phyloP scores from a whole-genome alignment of 768 basidiomycete species.

The Coprinellus aureogranulatus region DNA sequence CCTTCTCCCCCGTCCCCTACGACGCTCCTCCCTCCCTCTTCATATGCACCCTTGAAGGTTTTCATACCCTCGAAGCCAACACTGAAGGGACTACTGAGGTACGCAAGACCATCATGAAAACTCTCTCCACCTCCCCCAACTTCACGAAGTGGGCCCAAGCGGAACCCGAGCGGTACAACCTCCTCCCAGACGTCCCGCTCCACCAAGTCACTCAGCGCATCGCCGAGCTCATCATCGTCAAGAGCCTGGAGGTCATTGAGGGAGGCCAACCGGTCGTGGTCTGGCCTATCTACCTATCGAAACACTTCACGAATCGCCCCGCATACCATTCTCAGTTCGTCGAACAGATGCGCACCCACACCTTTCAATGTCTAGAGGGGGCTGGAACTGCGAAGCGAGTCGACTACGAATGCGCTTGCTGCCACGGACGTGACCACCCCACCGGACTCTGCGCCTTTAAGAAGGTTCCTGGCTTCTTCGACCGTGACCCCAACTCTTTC shows the following conservation, averaged over 20 bases:
- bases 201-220: neutral
- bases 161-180: neutral
- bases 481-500: neutral
- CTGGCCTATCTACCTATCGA: neutral
- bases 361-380: neutral
- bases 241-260: neutral
- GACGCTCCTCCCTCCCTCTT: neutral
- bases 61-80: neutral
- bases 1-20: neutral
- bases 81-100: no score
- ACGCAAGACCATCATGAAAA: no score
- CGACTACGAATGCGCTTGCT: neutral
- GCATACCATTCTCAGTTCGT: neutral
- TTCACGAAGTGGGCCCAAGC: no score
- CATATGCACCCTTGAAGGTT: neutral
- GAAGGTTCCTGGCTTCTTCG: neutral
- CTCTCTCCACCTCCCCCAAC: no score
- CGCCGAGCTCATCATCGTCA: neutral
- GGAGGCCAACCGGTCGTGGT: neutral
- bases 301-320: neutral
- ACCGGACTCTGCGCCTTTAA: neutral
- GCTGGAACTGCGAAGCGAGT: neutral
- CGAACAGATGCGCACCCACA: neutral
- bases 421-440: neutral
- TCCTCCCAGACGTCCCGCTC: neutral